Evolutionary conservation across 2,329 filamentous ascomycete species (phyloP), one percentile per base, ranked within the genome.

Genomic region (Cladosporium sp.): DNA sequence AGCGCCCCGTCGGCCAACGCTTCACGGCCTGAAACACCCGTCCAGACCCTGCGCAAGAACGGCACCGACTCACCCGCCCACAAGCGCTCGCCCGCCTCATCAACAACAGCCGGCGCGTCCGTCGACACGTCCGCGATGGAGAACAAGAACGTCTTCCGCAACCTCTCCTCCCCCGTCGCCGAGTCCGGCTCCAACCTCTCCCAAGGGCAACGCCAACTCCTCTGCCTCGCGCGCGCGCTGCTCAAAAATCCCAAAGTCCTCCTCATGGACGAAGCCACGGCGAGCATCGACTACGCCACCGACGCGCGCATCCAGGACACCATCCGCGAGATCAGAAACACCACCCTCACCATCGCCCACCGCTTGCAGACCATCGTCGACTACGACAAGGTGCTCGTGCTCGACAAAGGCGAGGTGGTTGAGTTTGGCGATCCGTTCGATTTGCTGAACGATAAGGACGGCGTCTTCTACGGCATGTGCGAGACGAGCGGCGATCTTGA

Each of bases 201-300:
- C 0, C 93, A 99, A 70, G 93, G 93, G 41, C 93, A 99, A 68
- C 84, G 93, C 7, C 93, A 99, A 70, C 84, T 99, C 8, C 77
- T 99, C 50, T 99, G 93, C 66, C 82, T 99, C 8, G 93, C 92
- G 0, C 85, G 93, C 50, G 93, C 93, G 0, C 82, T 99, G 59
- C 85, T 99, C 56, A 96, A 95, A 71, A 82, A 83, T 29, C 91
- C 93, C 0, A 91, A 88, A 57, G 90, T 99, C 1, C 77, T 99
- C n/a, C 86, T 99, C 64, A 97, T 99, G 93, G 93, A 99, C 69
- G 93, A 99, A 74, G 93, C 93, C 1, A 99, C 93, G 0, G 93
- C 93, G 0, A 95, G 89, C 0, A 97, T 99, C 64, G 93, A 99
- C 72, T 97, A 97, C 70, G 86, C 85, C 4, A 99, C 93, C 2